Evolutionary conservation across 805 yeast species (phyloP).

Genomic region (Wickerhamiella dianesei): DNA sequence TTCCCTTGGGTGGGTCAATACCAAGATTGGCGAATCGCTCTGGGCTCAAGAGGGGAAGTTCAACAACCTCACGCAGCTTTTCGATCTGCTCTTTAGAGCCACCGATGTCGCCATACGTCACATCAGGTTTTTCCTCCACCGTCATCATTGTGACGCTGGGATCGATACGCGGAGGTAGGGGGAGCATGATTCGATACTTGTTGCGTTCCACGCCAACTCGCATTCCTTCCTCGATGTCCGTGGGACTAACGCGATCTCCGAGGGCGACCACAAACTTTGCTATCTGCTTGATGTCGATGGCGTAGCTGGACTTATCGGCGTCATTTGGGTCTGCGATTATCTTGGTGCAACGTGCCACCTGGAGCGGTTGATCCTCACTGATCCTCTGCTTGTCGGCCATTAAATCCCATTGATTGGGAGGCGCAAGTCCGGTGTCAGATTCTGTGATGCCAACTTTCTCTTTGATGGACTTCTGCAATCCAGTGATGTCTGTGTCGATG

Average conservation of each 20-base stretch:
- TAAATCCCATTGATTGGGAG: conserved; percentile 95
- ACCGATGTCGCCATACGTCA: conserved; percentile 95
- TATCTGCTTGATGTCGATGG: conserved; percentile 92
- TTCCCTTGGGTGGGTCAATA: conserved; percentile 98
- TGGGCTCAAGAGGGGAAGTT: conserved; percentile 82
- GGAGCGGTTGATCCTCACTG: conserved; percentile 89
- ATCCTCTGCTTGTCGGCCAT: conserved; percentile 89
- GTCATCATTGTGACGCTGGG: conserved; percentile 99
- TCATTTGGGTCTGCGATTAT: conserved; percentile 43
- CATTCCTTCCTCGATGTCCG: conserved; percentile 99
- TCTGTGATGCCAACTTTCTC: conserved; percentile 79
- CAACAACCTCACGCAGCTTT: conserved; percentile 90
- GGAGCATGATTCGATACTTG: conserved; percentile 91
- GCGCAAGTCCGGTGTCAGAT: conserved; percentile 94
- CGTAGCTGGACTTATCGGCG: conserved; percentile 81
- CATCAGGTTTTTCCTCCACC: conserved; percentile 98
- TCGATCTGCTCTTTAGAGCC: conserved; percentile 98
- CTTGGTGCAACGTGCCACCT: conserved; percentile 97
- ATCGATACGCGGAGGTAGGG: conserved; percentile 94
- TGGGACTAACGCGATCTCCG: conserved; percentile 94
- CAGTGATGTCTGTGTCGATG: conserved; percentile 76
- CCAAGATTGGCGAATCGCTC: conserved; percentile 95
- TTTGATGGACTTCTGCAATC: conserved; percentile 73
- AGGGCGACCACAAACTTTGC: conserved; percentile 95
- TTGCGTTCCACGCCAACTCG: conserved; percentile 97